Evolutionary conservation across 495 filamentous ascomycete species (phyloP).

Genomic region (Neurospora discreta): DNA sequence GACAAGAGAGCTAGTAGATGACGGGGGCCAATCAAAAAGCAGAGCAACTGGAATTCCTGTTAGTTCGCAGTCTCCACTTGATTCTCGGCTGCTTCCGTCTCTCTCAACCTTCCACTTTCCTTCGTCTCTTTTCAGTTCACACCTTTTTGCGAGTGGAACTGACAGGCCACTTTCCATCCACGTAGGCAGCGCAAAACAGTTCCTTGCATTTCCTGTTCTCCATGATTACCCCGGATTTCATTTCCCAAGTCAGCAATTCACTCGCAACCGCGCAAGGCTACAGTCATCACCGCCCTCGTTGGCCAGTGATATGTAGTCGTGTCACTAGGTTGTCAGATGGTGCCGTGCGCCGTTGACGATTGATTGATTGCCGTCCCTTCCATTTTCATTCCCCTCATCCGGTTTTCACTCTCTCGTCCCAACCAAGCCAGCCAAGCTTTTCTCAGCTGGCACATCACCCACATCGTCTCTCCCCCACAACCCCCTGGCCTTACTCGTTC

Average conservation of each 20-base stretch:
- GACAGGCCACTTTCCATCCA: background rate
- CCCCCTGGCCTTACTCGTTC: background rate
- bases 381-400: background rate
- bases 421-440: background rate
- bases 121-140: background rate
- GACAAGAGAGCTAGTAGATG: background rate
- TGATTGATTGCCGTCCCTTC: background rate
- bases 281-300: background rate
- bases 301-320: background rate
- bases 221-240: background rate
- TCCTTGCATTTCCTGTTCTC: background rate
- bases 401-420: background rate
- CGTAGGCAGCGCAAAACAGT: background rate
- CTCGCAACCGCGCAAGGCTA: background rate
- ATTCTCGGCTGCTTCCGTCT: background rate
- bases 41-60: background rate
- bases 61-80: background rate
- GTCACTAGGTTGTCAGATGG: background rate
- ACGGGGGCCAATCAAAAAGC: background rate
- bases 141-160: background rate
- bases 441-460: background rate
- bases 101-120: background rate
- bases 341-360: background rate
- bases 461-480: background rate
- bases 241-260: background rate